Conservation (phyloP, 2,329 filamentous ascomycete species). For the Fusarium veterinarium region DNA sequence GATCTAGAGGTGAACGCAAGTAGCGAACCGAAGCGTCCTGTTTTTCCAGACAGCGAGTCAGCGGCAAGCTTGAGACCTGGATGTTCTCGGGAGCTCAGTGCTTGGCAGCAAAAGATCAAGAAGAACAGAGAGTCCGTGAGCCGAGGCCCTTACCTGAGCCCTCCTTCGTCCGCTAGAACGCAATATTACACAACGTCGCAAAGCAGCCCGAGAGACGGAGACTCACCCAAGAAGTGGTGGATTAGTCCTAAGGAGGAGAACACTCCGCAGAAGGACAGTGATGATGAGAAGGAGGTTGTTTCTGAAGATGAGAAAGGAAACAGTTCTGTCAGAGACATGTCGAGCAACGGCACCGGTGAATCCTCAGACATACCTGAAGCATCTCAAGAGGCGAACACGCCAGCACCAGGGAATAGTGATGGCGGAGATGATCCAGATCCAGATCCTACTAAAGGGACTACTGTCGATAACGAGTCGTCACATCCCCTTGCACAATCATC, state of each 20-base stretch:
- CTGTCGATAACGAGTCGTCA: background rate
- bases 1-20: background rate
- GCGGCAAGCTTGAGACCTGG: background rate
- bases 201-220: background rate
- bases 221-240: background rate
- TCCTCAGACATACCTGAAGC: background rate
- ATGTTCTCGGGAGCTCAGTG: background rate
- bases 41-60: background rate
- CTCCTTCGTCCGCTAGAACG: background rate
- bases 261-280: background rate
- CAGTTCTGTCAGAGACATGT: background rate
- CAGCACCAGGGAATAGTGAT: background rate
- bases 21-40: background rate
- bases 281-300: background rate
- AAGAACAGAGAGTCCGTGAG: background rate
- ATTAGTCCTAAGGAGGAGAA: background rate
- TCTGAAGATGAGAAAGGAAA: background rate
- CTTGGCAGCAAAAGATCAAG: background rate
- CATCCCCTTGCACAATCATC: background rate
- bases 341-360: background rate
- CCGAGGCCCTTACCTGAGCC: background rate
- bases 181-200: background rate
- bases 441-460: background rate
- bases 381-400: background rate
- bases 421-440: background rate